These are phyloP conservation scores for Nannochloropsis salina DNA, from an alignment of 108 stramenopile species.

Conservation along the genomic window DNA sequence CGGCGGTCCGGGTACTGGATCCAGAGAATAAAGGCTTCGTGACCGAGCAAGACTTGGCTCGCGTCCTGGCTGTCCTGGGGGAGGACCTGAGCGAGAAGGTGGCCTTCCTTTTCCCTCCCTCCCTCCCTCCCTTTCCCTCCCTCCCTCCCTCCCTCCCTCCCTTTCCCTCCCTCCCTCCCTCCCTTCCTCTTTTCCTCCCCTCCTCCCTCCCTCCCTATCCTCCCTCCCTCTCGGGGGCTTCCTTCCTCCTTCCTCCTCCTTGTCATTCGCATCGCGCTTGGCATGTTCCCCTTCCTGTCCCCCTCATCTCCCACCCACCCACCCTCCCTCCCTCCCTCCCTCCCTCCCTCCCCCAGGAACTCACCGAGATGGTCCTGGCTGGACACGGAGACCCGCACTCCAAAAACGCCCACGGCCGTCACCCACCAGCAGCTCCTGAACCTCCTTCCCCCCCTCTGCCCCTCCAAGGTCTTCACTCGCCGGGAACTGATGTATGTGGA, in stretches of 20 bases:
- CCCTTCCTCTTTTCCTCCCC: too few relatives aligned
- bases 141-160: neutral
- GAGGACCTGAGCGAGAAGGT: constrained; percentile 31
- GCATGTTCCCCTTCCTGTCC: neutral
- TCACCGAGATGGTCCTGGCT: neutral
- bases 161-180: neutral
- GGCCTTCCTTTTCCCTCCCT: too few relatives aligned
- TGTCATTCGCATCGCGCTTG: neutral
- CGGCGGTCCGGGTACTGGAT: neutral
- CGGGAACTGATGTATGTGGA: constrained; percentile 26
- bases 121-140: neutral
- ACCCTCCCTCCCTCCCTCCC: neutral
- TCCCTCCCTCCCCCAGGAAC: neutral
- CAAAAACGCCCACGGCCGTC: neutral
- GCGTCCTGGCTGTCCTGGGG: constrained; percentile 21
- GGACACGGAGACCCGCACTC: neutral
- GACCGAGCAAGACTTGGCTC: constrained; percentile 21
- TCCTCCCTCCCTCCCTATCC: neutral
- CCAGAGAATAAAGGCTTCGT: constrained; percentile 22
- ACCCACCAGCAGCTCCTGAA: neutral
- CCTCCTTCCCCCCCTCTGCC: constrained; percentile 2
- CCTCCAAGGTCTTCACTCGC: neutral
- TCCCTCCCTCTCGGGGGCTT: neutral
- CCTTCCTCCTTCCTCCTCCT: constrained; percentile 30
- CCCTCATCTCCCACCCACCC: neutral